Evolutionary conservation across 352 stramenopile genomes (phyloP), one percentile per base, ranked within the genome.

Genomic region (Phytophthora ohioensis): DNA sequence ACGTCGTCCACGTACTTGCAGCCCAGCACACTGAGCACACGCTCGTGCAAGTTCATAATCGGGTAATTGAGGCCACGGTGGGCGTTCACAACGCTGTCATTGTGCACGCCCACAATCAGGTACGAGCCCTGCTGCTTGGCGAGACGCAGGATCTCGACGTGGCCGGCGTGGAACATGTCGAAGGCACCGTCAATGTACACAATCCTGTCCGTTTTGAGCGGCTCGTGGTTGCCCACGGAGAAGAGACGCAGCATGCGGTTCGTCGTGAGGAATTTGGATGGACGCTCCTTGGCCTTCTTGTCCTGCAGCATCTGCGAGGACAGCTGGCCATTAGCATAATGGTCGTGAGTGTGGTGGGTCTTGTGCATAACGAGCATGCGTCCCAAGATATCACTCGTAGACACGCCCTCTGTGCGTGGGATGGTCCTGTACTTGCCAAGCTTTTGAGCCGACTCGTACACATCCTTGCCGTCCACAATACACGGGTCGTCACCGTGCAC

Each of bases 401-500:
- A 99, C 41, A 99, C 97, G 17, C 97, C 95, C 69, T 98, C 95
- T 12, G 94, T 98, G 43, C 95, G 88, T 27, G 97, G 97, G 76
- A 99, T 99, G 41, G 88, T 98, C 60, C 94, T 83, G 84, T 98
- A 99, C 78, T 98, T 98, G 71, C 97, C 97, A 57, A 98, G 85
- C 70, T 93, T 92, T 79, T 99, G 98, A 12, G 97, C 97, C 55
- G 92, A 91, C 69, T 97, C 97, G 77, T 99, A 99, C 42, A 99
- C 98, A 80, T 99, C 97, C 79, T 98, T 98, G 43, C 97, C 97
- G 82, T 99, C 95, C 3, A 99, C 97, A 64, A 99, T 99, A 84
- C 98, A 99, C 42, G 97, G 97, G 77, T 99, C 98, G 78, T 99
- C 97, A 64, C 98, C 98, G 80, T 99, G 98, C 41, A 99, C 96